These are phyloP conservation scores for Pseudopyrenochaeta lycopersici DNA, from an alignment of 2,329 filamentous ascomycete genomes.

Conservation along the genomic window DNA sequence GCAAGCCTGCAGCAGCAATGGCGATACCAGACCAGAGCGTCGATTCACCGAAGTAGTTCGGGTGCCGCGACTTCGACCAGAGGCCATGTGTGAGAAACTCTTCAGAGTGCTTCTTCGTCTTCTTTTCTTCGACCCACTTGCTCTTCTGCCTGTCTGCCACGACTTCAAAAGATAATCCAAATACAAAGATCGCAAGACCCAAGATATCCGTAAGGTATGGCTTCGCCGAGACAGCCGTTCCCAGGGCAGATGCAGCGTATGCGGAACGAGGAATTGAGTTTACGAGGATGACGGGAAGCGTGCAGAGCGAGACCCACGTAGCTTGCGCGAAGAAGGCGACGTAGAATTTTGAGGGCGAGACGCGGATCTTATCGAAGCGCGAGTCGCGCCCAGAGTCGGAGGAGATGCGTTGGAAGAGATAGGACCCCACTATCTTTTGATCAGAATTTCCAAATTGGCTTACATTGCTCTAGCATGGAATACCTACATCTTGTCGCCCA, in stretches of 20 bases:
- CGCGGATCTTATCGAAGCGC: conserved; percentile 65
- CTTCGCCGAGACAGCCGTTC: conserved; percentile 51
- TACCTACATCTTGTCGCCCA: conserved; percentile 69
- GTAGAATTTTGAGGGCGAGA: conserved; percentile 61
- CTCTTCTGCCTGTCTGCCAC: conserved; percentile 71
- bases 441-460: not conserved
- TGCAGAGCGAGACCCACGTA: conserved; percentile 72
- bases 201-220: conserved; percentile 62
- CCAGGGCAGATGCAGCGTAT: conserved; percentile 57
- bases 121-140: conserved; percentile 68
- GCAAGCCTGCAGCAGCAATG: conserved; percentile 64
- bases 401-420: conserved; percentile 70
- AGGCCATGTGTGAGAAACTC: conserved; percentile 71
- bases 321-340: conserved; percentile 69
- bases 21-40: conserved; percentile 75
- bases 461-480: not conserved
- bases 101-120: conserved; percentile 72
- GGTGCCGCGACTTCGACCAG: conserved; percentile 69
- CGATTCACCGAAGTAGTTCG: conserved; percentile 77
- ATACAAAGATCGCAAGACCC: conserved; percentile 66
- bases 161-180: conserved; percentile 69
- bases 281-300: conserved; percentile 70
- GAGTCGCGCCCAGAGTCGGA: conserved; percentile 66
- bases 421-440: conserved; percentile 64
- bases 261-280: conserved; percentile 67